phyloP scores from a whole-genome alignment of 257 asterid genomes.

The Solanum habrochaites region DNA sequence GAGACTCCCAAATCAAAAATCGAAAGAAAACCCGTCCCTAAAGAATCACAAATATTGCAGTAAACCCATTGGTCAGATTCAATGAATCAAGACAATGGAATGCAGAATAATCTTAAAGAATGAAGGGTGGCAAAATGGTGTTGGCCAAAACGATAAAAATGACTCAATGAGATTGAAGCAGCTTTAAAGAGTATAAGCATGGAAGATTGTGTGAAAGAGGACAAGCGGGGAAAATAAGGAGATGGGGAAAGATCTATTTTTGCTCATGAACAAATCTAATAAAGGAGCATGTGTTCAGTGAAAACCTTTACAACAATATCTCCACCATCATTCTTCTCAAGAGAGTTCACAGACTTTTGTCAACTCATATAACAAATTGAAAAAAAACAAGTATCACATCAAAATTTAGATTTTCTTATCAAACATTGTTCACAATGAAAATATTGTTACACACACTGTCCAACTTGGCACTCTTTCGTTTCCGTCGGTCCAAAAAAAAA shows the following conservation, averaged over 20 bases:
- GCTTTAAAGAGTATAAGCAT: background rate
- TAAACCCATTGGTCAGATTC: conserved; percentile 8
- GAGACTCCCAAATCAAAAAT: conserved; percentile 14
- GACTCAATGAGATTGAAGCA: background rate
- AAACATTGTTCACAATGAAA: background rate
- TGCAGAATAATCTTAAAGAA: background rate
- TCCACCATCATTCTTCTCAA: background rate
- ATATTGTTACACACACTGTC: background rate
- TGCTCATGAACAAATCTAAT: conserved; percentile 14
- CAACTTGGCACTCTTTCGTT: background rate
- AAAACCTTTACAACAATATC: background rate
- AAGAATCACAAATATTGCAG: background rate
- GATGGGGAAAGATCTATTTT: background rate
- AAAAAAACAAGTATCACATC: background rate
- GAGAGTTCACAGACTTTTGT: background rate
- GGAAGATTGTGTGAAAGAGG: conserved; percentile 5
- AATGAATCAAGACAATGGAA: background rate
- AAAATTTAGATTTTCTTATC: background rate
- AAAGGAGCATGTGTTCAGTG: background rate
- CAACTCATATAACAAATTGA: background rate
- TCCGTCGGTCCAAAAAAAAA: background rate
- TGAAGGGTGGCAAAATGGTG: background rate
- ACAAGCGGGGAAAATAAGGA: background rate
- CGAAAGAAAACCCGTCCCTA: background rate
- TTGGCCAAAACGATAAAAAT: background rate